These are phyloP conservation scores for Daedaleopsis nitida DNA, from an alignment of 768 basidiomycete species.

Conservation along the genomic window DNA sequence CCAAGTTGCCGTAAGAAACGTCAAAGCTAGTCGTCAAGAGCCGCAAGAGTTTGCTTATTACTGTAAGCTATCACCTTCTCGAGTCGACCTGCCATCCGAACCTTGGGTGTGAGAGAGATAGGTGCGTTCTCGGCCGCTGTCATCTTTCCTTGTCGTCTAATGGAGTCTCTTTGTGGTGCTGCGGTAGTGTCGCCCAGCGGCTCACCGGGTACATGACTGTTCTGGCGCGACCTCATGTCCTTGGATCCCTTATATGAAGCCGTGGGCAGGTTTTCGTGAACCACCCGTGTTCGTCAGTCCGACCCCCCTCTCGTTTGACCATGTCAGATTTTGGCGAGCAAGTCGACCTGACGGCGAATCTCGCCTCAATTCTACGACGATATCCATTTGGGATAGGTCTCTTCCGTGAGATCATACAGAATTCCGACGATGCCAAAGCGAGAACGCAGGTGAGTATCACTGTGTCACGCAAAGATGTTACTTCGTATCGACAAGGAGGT, in stretches of 20 bases:
- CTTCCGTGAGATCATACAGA: slow-evolving; percentile 49
- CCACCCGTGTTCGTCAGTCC: background rate
- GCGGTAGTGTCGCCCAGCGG: background rate
- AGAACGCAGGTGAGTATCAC: slow-evolving; percentile 39
- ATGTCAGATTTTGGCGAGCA: slow-evolving; percentile 13
- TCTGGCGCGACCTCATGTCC: background rate
- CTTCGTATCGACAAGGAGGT: background rate
- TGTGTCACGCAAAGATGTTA: background rate
- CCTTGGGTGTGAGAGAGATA: background rate
- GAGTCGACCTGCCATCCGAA: background rate
- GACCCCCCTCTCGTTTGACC: background rate
- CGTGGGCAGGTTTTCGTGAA: too few relatives aligned
- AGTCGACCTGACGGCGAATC: slow-evolving; percentile 14
- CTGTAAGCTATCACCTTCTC: too few relatives aligned
- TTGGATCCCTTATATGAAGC: background rate
- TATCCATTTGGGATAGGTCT: slow-evolving; percentile 50
- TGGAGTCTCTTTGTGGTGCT: background rate
- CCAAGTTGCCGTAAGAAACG: too few relatives aligned
- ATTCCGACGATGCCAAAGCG: slow-evolving; percentile 54
- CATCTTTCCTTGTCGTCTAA: background rate
- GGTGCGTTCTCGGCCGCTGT: background rate
- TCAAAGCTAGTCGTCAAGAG: too few relatives aligned
- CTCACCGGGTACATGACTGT: background rate
- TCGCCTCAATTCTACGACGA: slow-evolving; percentile 36
- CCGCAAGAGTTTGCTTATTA: too few relatives aligned